A percentile compares a stretch with the other conserved stretches of the same genome.
Evolutionary conservation across 805 yeast genomes (phyloP).

Genomic region (Ogataea haglerorum): DNA sequence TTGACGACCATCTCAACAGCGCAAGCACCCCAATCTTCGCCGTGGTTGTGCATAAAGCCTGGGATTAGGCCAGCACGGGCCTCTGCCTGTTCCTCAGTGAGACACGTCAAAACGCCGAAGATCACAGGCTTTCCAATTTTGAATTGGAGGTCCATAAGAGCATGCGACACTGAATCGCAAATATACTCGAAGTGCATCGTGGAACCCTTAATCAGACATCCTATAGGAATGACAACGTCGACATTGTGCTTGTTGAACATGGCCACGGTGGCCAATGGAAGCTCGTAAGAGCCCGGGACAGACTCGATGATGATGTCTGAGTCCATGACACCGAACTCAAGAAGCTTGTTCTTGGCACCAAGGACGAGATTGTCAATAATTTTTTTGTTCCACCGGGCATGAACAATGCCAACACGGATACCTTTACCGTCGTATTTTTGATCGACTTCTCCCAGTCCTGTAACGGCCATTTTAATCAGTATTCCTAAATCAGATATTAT

Average conservation of each 20-base stretch:
- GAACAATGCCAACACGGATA: slow-evolving; percentile 79
- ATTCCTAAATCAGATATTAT: not conserved
- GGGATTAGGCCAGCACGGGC: slow-evolving; percentile 80
- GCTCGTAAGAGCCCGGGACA: slow-evolving; percentile 94
- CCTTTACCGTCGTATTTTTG: slow-evolving; percentile 48
- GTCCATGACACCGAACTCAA: slow-evolving; percentile 64
- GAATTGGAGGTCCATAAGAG: slow-evolving; percentile 78
- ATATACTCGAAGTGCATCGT: slow-evolving; percentile 99
- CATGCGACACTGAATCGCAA: slow-evolving; percentile 83
- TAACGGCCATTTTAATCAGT: slow-evolving; percentile 58
- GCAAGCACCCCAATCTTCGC: slow-evolving; percentile 98
- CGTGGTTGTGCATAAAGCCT: slow-evolving; percentile 90
- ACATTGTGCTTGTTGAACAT: slow-evolving; percentile 47
- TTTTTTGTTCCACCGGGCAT: slow-evolving; percentile 90
- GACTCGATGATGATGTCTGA: slow-evolving; percentile 77
- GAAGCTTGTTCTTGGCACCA: slow-evolving; percentile 66
- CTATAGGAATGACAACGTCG: slow-evolving; percentile 91
- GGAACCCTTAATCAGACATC: slow-evolving; percentile 91
- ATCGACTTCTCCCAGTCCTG: slow-evolving; percentile 68
- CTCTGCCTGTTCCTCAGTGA: slow-evolving; percentile 92
- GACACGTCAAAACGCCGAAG: slow-evolving; percentile 89
- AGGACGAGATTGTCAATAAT: slow-evolving; percentile 76
- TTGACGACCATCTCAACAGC: slow-evolving; percentile 90
- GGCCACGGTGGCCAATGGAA: slow-evolving; percentile 75
- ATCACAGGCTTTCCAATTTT: slow-evolving; percentile 73